phyloP scores from a whole-genome alignment of 2,329 filamentous ascomycete species.

The Colletotrichum magnum region DNA sequence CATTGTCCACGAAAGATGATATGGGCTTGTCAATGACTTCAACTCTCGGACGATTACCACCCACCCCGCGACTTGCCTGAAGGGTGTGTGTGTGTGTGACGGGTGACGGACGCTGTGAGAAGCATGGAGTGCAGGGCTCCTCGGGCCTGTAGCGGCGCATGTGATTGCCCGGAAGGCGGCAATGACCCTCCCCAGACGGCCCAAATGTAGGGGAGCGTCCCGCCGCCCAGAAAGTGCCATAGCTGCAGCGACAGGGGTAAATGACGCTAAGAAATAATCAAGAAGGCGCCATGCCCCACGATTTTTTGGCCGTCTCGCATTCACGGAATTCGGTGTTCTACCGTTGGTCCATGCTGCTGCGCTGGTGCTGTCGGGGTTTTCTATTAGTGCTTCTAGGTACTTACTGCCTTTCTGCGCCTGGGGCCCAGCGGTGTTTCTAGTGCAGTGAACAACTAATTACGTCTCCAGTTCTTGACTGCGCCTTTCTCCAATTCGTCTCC shows the following conservation, averaged over 20 bases:
- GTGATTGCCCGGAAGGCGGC: slow-evolving; percentile 44
- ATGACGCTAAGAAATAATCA: slow-evolving; percentile 42
- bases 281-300: slow-evolving; percentile 42
- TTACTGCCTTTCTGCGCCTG: background rate
- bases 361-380: background rate
- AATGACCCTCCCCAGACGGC: slow-evolving; percentile 20
- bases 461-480: slow-evolving; percentile 31
- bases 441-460: slow-evolving; percentile 1
- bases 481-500: slow-evolving; percentile 21
- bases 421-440: slow-evolving; percentile 18
- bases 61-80: slow-evolving; percentile 10
- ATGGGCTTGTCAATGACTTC: background rate
- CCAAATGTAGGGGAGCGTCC: slow-evolving; percentile 9
- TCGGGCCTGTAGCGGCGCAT: slow-evolving; percentile 39
- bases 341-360: background rate
- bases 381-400: background rate
- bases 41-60: too few relatives aligned
- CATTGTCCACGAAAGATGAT: background rate
- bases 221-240: slow-evolving; percentile 22
- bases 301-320: slow-evolving; percentile 31
- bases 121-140: slow-evolving; percentile 20
- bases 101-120: slow-evolving; percentile 23
- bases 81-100: slow-evolving; percentile 11
- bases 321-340: slow-evolving; percentile 25
- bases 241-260: slow-evolving; percentile 34